These are phyloP conservation scores for Nicotiana undulata DNA, from an alignment of 257 asterid species.

Conservation along the genomic window DNA sequence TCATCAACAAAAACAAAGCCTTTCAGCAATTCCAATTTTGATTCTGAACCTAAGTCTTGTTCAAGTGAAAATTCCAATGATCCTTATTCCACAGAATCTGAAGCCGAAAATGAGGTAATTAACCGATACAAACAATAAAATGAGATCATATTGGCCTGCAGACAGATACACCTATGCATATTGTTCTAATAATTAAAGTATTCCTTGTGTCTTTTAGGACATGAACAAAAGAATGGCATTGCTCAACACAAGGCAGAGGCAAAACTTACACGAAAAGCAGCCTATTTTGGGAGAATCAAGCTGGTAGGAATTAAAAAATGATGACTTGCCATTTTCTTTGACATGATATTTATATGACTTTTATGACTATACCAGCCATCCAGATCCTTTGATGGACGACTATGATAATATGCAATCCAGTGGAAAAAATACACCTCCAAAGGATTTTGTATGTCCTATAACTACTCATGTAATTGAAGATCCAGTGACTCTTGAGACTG, in stretches of 20 bases:
- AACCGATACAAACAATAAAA: slow-evolving; percentile 25
- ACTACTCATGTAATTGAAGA: slow-evolving; percentile 64
- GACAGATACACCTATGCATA: slow-evolving; percentile 37
- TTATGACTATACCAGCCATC: slow-evolving; percentile 26
- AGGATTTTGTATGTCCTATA: slow-evolving; percentile 84
- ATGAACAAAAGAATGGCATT: slow-evolving; percentile 30
- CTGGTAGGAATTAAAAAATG: slow-evolving; percentile 25
- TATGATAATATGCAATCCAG: slow-evolving; percentile 18
- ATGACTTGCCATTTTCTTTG: background rate
- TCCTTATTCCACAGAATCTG: slow-evolving; percentile 36
- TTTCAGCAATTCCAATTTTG: slow-evolving; percentile 13
- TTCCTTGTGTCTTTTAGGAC: slow-evolving; percentile 42
- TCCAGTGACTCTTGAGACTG: slow-evolving; percentile 85
- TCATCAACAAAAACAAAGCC: slow-evolving; percentile 17
- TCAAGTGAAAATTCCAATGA: slow-evolving; percentile 23
- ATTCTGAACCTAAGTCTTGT: slow-evolving; percentile 17
- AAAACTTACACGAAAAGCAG: slow-evolving; percentile 19
- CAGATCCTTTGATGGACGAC: slow-evolving; percentile 45
- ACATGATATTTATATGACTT: background rate
- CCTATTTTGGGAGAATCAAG: slow-evolving; percentile 28
- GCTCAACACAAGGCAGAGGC: slow-evolving; percentile 29
- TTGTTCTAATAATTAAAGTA: background rate
- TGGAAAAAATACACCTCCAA: slow-evolving; percentile 46
- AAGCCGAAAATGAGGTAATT: slow-evolving; percentile 42
- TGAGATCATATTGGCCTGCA: background rate